A percentile compares a stretch with the other conserved stretches of the same genome.
Evolutionary conservation across 2,329 filamentous ascomycete species (phyloP).

Genomic region (Achaetomium macrosporum): DNA sequence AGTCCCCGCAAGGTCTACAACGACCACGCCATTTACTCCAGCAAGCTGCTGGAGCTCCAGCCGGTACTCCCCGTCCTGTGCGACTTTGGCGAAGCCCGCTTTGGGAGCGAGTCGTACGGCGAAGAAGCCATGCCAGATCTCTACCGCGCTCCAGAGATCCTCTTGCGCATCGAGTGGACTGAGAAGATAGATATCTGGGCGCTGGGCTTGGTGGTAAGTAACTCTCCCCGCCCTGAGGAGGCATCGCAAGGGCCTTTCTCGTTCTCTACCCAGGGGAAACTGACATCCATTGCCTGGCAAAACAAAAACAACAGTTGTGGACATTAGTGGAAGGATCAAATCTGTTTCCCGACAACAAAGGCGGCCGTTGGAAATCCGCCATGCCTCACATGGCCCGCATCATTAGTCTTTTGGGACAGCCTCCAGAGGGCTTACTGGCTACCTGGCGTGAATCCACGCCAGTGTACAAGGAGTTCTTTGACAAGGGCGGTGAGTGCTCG

Average conservation of each 20-base stretch:
- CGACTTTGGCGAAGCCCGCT: conserved; percentile 11
- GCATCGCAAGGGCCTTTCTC: background rate
- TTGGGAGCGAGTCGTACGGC: conserved; percentile 5
- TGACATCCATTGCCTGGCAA: background rate
- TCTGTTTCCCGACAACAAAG: conserved; percentile 5
- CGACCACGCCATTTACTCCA: conserved; percentile 3
- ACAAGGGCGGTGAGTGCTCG: conserved; percentile 2
- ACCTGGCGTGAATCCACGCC: background rate
- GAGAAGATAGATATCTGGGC: conserved; percentile 14
- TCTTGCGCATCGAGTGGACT: conserved; percentile 8
- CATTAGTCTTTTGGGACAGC: conserved; percentile 10
- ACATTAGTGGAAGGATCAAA: conserved; percentile 6
- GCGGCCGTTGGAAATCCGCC: background rate
- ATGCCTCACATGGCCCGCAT: conserved; percentile 10
- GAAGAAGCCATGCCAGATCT: conserved; percentile 12
- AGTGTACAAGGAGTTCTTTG: conserved; percentile 3
- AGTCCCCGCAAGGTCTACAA: conserved; percentile 8
- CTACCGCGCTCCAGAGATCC: conserved; percentile 7
- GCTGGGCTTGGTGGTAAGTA: background rate
- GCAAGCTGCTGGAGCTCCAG: background rate
- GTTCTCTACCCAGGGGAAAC: background rate
- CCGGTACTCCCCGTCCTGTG: background rate
- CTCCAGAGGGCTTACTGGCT: conserved; percentile 7
- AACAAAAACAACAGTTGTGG: conserved; percentile 2
- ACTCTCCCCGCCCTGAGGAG: background rate